Conservation (phyloP, 208 protist species). For the Hexamita inflata region DNA sequence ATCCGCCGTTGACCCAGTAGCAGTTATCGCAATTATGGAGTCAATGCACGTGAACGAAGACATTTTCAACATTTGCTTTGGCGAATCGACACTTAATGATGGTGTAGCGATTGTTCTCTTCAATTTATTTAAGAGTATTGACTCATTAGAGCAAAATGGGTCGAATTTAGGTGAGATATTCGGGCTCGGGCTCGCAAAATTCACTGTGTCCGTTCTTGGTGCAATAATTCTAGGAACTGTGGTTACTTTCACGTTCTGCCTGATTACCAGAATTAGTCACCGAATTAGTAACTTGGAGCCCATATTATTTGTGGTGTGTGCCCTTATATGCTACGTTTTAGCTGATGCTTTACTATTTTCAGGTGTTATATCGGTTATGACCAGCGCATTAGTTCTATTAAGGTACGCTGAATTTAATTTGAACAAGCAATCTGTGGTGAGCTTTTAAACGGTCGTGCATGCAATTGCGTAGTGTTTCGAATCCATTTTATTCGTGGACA, state of each 20-base stretch:
- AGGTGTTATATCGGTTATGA: not conserved
- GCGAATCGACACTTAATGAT: not conserved
- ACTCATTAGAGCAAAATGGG: not conserved
- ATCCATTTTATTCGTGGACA: not conserved
- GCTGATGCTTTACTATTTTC: not conserved
- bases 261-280: not conserved
- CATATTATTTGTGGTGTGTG: not conserved
- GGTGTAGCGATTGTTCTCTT: conserved; percentile 7
- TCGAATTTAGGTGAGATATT: not conserved
- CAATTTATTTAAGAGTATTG: not conserved
- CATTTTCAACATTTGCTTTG: not conserved
- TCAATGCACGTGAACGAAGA: conserved; percentile 6
- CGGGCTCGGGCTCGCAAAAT: not conserved
- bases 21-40: conserved; percentile 7
- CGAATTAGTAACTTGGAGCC: not conserved
- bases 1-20: conserved; percentile 2
- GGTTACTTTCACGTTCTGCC: not conserved
- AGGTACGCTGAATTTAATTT: not conserved
- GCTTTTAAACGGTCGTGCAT: not conserved
- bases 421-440: not conserved
- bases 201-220: not conserved
- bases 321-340: not conserved
- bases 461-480: not conserved
- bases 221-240: not conserved
- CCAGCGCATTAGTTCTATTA: not conserved